These are phyloP conservation scores for Penicillium freii DNA, from an alignment of 2,329 filamentous ascomycete species.

Conservation along the genomic window DNA sequence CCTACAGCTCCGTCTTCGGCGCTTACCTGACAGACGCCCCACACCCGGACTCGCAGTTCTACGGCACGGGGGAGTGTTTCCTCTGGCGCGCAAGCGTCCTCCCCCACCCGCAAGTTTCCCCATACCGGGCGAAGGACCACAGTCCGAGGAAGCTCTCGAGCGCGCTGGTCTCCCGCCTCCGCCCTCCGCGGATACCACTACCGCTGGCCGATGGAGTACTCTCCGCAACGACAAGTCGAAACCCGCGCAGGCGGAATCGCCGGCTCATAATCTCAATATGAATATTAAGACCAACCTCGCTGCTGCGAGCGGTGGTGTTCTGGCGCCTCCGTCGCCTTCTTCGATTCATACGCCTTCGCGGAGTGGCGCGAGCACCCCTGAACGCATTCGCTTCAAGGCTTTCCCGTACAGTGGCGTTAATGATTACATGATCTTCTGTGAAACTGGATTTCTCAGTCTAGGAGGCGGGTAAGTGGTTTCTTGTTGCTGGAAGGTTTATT, in stretches of 20 bases:
- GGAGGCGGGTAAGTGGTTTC: conserved; percentile 64
- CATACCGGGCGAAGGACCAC: conserved; percentile 15
- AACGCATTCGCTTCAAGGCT: conserved; percentile 89
- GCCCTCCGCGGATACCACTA: conserved; percentile 64
- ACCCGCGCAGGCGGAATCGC: conserved; percentile 12
- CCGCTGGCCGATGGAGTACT: conserved; percentile 61
- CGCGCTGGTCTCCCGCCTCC: conserved; percentile 64
- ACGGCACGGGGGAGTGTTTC: conserved; percentile 94
- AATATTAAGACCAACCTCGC: conserved; percentile 27
- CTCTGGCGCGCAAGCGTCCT: conserved; percentile 75
- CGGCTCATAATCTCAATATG: conserved; percentile 24
- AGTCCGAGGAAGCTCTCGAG: conserved; percentile 46
- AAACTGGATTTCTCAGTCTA: conserved; percentile 77
- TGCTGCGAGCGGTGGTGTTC: conserved; percentile 23
- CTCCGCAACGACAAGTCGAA: conserved; percentile 37
- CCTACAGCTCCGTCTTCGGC: conserved; percentile 65
- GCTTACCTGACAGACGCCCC: conserved; percentile 91
- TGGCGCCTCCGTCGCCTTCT: conserved; percentile 27
- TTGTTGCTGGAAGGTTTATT: not conserved
- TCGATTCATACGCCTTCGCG: conserved; percentile 28
- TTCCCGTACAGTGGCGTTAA: conserved; percentile 96
- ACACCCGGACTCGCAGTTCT: conserved; percentile 78
- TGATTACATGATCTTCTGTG: conserved; percentile 94
- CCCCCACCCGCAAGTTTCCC: conserved; percentile 35
- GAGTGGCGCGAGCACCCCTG: conserved; percentile 58